Conservation (phyloP, 306 rosid species). For the Dalbergia cochinchinensis region DNA sequence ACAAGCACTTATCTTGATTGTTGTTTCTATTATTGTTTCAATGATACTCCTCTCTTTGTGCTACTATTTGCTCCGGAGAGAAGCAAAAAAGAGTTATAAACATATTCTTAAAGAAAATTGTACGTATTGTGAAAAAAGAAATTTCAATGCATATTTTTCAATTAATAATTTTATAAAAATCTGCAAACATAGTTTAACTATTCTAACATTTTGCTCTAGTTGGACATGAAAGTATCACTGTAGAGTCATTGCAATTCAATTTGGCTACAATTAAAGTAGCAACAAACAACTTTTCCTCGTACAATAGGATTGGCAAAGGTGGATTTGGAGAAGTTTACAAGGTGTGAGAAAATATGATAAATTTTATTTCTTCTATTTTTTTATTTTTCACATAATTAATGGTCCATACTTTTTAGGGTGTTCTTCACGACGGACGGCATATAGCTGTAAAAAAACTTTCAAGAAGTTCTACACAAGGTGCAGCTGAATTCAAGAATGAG, state of each 20-base stretch:
- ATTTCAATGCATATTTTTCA: no score
- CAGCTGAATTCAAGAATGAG: no score
- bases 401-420: neutral
- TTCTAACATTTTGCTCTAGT: no score
- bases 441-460: no score
- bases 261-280: neutral
- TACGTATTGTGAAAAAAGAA: neutral
- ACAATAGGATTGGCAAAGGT: constrained; percentile 2
- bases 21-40: no score
- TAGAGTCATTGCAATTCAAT: neutral
- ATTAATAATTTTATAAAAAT: no score
- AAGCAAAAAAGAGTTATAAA: no score
- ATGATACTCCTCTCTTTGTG: no score
- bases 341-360: neutral
- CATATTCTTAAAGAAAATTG: no score
- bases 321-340: neutral
- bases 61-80: no score
- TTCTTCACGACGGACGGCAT: neutral
- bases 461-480: no score
- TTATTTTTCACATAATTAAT: neutral
- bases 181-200: no score
- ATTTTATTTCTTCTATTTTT: neutral
- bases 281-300: neutral
- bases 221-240: neutral
- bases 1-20: neutral